Evolutionary conservation across 169 alveolate species (phyloP).

Genomic region (Cyclospora cayetanensis): DNA sequence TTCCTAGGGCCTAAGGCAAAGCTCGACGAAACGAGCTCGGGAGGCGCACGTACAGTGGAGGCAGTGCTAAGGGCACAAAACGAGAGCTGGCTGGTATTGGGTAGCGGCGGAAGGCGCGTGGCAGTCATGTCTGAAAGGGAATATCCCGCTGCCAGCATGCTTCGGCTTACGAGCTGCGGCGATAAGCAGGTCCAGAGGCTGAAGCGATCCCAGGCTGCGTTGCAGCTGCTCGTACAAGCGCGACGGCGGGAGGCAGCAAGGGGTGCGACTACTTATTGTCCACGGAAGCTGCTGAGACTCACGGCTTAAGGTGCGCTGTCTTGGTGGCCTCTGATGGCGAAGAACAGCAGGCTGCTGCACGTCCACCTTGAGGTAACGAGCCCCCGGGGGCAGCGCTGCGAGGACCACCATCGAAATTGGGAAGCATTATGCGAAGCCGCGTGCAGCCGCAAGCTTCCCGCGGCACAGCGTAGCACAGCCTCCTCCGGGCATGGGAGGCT

Average conservation of each 20-base stretch:
- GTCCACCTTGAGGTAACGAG: conserved; percentile 47
- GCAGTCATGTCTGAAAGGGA: neutral
- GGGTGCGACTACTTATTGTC: neutral
- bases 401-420: no score
- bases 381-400: conserved; percentile 64
- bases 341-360: conserved; percentile 66
- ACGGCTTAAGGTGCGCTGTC: neutral
- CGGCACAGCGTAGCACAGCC: no score
- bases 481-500: no score
- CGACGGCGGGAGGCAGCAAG: no score
- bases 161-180: conserved; percentile 24
- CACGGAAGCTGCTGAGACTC: neutral
- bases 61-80: neutral
- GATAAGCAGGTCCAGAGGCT: conserved; percentile 39
- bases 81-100: neutral
- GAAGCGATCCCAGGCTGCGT: conserved; percentile 51
- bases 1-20: no score
- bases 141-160: neutral
- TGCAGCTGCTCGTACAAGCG: conserved; percentile 46
- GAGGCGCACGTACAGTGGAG: no score
- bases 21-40: no score
- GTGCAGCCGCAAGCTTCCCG: no score
- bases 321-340: conserved; percentile 57
- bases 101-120: neutral
- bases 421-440: no score